Conservation (phyloP, 257 asterid genomes). For the Solanum rostratum region DNA sequence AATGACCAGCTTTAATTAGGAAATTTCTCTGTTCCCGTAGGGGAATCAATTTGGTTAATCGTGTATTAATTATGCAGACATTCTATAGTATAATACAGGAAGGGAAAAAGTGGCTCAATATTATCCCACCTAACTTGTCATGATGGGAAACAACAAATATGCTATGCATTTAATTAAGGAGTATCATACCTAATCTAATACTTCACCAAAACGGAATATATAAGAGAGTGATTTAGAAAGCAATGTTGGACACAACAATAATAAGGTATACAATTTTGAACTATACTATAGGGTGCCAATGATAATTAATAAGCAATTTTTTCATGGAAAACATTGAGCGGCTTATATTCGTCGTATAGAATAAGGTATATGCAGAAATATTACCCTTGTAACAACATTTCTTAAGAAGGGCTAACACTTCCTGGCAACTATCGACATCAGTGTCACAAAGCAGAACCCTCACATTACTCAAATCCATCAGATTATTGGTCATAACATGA, state of each 20-base stretch:
- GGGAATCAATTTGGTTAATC: not conserved
- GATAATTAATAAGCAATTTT: not conserved
- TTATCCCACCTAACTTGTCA: not conserved
- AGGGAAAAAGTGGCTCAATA: not conserved
- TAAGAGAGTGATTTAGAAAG: not conserved
- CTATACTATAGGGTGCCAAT: not conserved
- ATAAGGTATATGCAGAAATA: not conserved
- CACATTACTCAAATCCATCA: conserved; percentile 19
- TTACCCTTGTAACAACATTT: conserved; percentile 53
- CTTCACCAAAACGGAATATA: not conserved
- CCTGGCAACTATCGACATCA: conserved; percentile 38
- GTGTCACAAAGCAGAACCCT: conserved; percentile 44
- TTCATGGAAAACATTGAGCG: too few relatives aligned
- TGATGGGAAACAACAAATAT: not conserved
- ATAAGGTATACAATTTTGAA: not conserved
- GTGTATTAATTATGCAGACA: not conserved
- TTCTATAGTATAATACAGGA: not conserved
- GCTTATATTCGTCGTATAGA: not conserved
- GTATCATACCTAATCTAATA: not conserved
- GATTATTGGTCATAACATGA: not conserved
- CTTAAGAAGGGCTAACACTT: conserved; percentile 35
- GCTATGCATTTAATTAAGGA: not conserved
- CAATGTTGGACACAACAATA: not conserved
- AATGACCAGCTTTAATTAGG: not conserved
- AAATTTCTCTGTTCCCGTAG: not conserved